A percentile compares a stretch with the other conserved stretches of the same genome.
phyloP scores from a whole-genome alignment of 2,329 filamentous ascomycete species.

The Nemania bipapillata region DNA sequence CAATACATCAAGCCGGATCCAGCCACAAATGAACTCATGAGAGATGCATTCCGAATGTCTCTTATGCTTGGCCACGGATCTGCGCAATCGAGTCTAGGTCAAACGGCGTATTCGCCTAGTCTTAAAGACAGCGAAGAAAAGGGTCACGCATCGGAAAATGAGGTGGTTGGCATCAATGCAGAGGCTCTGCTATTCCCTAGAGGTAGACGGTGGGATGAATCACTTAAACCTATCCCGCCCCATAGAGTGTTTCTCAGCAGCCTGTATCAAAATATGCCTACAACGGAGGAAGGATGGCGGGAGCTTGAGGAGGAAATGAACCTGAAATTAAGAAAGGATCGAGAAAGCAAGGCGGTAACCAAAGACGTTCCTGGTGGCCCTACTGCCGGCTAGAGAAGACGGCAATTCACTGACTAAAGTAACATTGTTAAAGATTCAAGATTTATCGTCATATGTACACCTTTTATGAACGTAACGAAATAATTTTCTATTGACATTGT shows the following conservation, averaged over 20 bases:
- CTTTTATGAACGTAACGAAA: too few relatives aligned
- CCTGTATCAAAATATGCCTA: not conserved
- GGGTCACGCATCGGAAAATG: not conserved
- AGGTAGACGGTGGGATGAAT: not conserved
- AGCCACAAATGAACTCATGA: not conserved
- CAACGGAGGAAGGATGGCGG: slow-evolving; percentile 5
- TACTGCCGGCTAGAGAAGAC: not conserved
- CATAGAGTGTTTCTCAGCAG: not conserved
- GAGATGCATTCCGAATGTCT: slow-evolving; percentile 5
- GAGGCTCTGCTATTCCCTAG: not conserved
- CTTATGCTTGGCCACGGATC: not conserved
- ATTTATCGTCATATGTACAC: too few relatives aligned
- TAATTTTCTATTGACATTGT: too few relatives aligned
- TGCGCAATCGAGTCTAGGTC: not conserved
- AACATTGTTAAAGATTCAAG: too few relatives aligned
- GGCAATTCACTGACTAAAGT: not conserved
- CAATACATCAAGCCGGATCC: not conserved
- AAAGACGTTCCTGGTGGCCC: not conserved
- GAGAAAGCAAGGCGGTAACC: not conserved
- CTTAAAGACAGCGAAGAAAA: not conserved
- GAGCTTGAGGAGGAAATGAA: not conserved
- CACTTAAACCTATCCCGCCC: not conserved
- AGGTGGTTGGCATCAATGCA: not conserved
- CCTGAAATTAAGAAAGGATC: not conserved
- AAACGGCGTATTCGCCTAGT: not conserved